phyloP scores from a whole-genome alignment of 306 rosid genomes.

The Cucurbita argyrosperma region DNA sequence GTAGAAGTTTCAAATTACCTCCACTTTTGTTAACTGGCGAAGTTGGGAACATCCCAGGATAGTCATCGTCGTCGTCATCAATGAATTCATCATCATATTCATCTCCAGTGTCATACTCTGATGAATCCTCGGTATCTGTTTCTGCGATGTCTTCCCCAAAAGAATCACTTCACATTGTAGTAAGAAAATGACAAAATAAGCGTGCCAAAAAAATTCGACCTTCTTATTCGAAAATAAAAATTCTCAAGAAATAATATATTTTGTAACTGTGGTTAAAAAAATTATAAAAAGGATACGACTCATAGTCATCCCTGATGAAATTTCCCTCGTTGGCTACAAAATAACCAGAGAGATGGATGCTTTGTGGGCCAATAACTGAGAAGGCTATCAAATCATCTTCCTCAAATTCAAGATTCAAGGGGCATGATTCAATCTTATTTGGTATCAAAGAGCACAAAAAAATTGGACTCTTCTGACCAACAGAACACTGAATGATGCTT shows the following conservation, averaged over 20 bases:
- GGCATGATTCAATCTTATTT: constrained; percentile 49
- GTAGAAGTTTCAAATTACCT: constrained; percentile 38
- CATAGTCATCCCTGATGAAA: constrained; percentile 45
- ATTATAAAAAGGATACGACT: constrained; percentile 48
- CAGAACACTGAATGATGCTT: constrained; percentile 59
- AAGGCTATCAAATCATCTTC: constrained; percentile 59
- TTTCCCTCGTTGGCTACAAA: constrained; percentile 39
- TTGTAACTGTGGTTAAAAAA: not conserved
- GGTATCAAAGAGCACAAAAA: constrained; percentile 80
- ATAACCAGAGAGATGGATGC: constrained; percentile 80
- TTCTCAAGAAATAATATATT: not conserved
- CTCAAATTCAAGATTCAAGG: constrained; percentile 65
- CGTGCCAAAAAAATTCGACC: not conserved
- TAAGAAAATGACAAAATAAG: constrained; percentile 16
- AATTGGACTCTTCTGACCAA: constrained; percentile 56
- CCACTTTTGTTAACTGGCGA: constrained; percentile 57
- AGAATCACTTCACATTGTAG: constrained; percentile 50
- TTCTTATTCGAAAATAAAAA: not conserved
- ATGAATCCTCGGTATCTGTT: constrained; percentile 49
- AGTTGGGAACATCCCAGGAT: constrained; percentile 29
- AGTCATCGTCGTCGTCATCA: constrained; percentile 38
- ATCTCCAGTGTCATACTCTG: constrained; percentile 42
- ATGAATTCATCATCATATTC: constrained; percentile 41
- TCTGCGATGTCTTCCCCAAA: constrained; percentile 50
- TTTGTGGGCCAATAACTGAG: constrained; percentile 58